Percentiles rank a stretch among this genome's conserved stretches.
These are phyloP conservation scores for Mortierella sp. DNA, from an alignment of 371 early-diverging fungal genomes.

Conservation along the genomic window DNA sequence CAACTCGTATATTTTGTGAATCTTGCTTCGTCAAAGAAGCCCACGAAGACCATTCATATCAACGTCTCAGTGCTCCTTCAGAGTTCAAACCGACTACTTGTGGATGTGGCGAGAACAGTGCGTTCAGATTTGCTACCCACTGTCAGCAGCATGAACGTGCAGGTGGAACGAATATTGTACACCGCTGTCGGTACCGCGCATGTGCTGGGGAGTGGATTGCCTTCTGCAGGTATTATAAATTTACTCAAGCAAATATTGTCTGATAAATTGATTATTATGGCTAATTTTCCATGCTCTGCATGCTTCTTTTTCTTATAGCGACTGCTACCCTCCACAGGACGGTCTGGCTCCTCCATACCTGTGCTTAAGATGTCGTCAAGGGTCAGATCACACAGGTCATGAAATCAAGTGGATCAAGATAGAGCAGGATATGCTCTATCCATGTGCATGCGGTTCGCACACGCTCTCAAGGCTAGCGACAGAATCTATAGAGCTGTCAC, in stretches of 20 bases:
- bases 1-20: slow-evolving; percentile 32
- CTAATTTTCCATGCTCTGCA: too few relatives aligned
- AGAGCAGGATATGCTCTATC: slow-evolving; percentile 18
- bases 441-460: slow-evolving; percentile 44
- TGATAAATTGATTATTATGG: not conserved
- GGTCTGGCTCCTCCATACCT: slow-evolving; percentile 18
- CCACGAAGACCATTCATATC: slow-evolving; percentile 34
- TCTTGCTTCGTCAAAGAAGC: slow-evolving; percentile 46
- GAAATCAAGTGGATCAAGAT: slow-evolving; percentile 24
- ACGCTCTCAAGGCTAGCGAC: slow-evolving; percentile 4
- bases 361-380: slow-evolving; percentile 41
- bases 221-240: slow-evolving; percentile 28
- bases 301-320: slow-evolving; percentile 3
- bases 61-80: slow-evolving; percentile 9
- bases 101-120: slow-evolving; percentile 52
- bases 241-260: too few relatives aligned
- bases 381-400: slow-evolving; percentile 38
- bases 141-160: slow-evolving; percentile 42
- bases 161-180: slow-evolving; percentile 43
- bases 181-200: slow-evolving; percentile 34
- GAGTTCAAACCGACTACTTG: slow-evolving; percentile 13
- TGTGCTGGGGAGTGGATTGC: slow-evolving; percentile 46
- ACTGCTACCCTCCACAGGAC: slow-evolving; percentile 29
- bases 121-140: slow-evolving; percentile 47
- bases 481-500: not conserved